Evolutionary conservation across 495 filamentous ascomycete species (phyloP), one percentile per base, ranked within the genome.

Genomic region (Neurospora discreta): DNA sequence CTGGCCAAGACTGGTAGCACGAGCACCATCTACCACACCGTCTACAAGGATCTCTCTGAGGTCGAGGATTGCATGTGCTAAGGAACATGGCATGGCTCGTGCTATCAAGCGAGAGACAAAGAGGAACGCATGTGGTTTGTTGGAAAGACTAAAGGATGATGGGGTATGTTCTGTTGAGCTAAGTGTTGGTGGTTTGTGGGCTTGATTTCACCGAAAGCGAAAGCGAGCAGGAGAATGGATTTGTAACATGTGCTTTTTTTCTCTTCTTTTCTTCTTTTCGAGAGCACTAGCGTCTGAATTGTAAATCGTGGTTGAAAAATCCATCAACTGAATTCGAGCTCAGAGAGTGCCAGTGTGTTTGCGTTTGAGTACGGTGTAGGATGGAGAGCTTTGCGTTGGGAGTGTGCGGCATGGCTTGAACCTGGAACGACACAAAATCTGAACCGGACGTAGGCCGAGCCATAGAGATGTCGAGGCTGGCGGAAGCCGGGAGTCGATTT

Each of bases 1-100:
- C 9, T 23, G 0, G 60, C 26, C 70, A 41, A 70, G 68, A 46
- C 67, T n/a, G 73, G 58, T 11, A 70, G 20, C 60, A 75, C 74
- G 39, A 76, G 73, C 74, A 76, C 76, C 68, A 70, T 79, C 60
- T 76, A 75, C 72, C 30, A 69, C 52, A 78, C 77, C 33, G 73
- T 78, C 30, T 79, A 78, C 72, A 69, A 68, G 73, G 77, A 79
- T 33, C 38, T 78, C 60, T 72, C 73, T 18, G 77, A 79, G 76
- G 71, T 74, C 33, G 39, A 70, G 23, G 69, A 69, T 15, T 73
- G 72, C 40, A 15, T 4, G 68, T 44, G 46, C 26, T 73, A 36
- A 65, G 52, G 26, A 65, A 18, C 26, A 65, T 33, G 13, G 13
- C 26, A 65, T 33, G 13, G 13, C 52, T 65, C 26, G 33, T 36